Conservation (phyloP, 2,329 filamentous ascomycete species). For the Corinectria fuckeliana region DNA sequence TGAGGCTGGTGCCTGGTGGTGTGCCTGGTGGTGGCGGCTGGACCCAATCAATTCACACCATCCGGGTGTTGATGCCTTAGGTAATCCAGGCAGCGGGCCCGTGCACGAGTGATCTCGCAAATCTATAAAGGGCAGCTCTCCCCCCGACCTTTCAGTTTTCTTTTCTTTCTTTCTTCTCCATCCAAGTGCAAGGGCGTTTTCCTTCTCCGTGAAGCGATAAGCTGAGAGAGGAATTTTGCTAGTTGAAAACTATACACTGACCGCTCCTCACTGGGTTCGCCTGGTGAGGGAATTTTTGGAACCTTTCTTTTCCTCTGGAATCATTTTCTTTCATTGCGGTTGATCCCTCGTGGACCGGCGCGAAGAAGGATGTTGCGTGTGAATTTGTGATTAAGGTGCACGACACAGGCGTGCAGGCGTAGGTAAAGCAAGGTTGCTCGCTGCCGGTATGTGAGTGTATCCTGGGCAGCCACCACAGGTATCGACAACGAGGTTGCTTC, state of each 20-base stretch:
- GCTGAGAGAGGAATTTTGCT: slow-evolving; percentile 84
- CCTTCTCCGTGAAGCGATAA: slow-evolving; percentile 67
- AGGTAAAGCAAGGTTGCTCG: too few relatives aligned
- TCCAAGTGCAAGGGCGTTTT: slow-evolving; percentile 74
- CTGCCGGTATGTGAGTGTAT: too few relatives aligned
- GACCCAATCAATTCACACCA: slow-evolving; percentile 26
- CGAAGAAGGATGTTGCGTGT: slow-evolving; percentile 48
- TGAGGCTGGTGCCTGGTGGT: slow-evolving; percentile 3
- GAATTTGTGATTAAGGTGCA: background rate
- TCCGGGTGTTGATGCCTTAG: slow-evolving; percentile 26
- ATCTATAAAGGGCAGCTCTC: slow-evolving; percentile 44
- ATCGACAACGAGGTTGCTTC: too few relatives aligned
- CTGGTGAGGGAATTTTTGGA: slow-evolving; percentile 78
- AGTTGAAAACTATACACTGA: slow-evolving; percentile 85
- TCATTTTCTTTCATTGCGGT: slow-evolving; percentile 51
- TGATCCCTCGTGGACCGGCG: slow-evolving; percentile 42
- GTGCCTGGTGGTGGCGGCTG: slow-evolving; percentile 27
- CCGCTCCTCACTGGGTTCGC: slow-evolving; percentile 71
- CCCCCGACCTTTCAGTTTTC: slow-evolving; percentile 37
- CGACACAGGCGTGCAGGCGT: too few relatives aligned
- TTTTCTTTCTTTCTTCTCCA: slow-evolving; percentile 56
- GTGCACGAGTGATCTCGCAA: slow-evolving; percentile 24
- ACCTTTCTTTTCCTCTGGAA: slow-evolving; percentile 40
- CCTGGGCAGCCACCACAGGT: too few relatives aligned
- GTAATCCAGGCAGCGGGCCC: slow-evolving; percentile 20